These are phyloP conservation scores for Sporothrix protearum DNA, from an alignment of 2,329 filamentous ascomycete genomes.

Conservation along the genomic window DNA sequence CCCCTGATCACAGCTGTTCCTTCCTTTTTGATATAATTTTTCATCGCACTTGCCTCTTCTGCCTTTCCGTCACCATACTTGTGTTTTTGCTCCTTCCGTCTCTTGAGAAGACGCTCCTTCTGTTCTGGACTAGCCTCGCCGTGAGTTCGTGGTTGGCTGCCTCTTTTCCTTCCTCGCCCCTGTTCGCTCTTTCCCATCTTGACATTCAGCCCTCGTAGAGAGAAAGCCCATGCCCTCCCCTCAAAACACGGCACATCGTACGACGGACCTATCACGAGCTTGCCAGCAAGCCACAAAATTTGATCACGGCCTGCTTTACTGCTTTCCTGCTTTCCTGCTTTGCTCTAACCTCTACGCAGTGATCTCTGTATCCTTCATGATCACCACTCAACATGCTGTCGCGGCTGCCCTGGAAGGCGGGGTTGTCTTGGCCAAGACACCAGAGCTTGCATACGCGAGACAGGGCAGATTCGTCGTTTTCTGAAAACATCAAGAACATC, in stretches of 20 bases:
- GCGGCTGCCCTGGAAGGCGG: not conserved
- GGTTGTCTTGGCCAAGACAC: not conserved
- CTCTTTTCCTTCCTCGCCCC: not conserved
- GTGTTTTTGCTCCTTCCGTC: not conserved
- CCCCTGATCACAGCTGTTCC: not conserved
- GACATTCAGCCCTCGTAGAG: not conserved
- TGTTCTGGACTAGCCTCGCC: not conserved
- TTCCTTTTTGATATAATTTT: too few species aligned
- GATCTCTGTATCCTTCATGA: too few species aligned
- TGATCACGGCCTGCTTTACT: not conserved
- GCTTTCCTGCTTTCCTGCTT: not conserved
- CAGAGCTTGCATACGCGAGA: not conserved
- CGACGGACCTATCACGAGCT: slow-evolving; percentile 12
- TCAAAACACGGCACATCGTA: not conserved
- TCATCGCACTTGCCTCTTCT: too few species aligned
- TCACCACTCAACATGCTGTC: not conserved
- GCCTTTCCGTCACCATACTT: not conserved
- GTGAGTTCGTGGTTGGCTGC: not conserved
- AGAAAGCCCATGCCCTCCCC: not conserved
- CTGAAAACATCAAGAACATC: too few species aligned
- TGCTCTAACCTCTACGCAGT: too few species aligned
- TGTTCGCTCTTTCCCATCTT: not conserved
- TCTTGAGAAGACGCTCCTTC: not conserved
- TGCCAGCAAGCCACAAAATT: slow-evolving; percentile 13
- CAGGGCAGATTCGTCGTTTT: not conserved